phyloP scores from a whole-genome alignment of 2,329 filamentous ascomycete genomes.

The Aureobasidium sp. region DNA sequence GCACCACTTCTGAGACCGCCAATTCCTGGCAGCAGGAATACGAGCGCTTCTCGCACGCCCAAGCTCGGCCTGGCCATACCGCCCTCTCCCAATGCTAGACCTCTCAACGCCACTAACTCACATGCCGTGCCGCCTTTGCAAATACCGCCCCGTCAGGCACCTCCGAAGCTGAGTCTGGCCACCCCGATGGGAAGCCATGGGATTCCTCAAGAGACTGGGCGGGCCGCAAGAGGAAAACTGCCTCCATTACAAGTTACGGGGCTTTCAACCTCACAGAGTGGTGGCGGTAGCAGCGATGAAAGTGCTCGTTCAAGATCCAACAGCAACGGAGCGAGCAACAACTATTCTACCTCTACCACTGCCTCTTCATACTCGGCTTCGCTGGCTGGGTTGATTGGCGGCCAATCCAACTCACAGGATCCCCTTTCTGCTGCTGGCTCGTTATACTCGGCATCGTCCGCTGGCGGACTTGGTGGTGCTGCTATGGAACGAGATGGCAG shows the following conservation, averaged over 20 bases:
- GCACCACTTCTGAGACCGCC: slow-evolving; percentile 78
- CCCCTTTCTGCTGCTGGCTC: slow-evolving; percentile 84
- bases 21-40: slow-evolving; percentile 61
- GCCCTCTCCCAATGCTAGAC: slow-evolving; percentile 73
- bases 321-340: slow-evolving; percentile 72
- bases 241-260: slow-evolving; percentile 50
- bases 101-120: slow-evolving; percentile 46
- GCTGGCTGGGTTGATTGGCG: slow-evolving; percentile 62
- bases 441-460: slow-evolving; percentile 56
- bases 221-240: slow-evolving; percentile 43
- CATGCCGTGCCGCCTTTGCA: slow-evolving; percentile 28
- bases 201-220: slow-evolving; percentile 60
- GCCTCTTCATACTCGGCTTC: slow-evolving; percentile 73
- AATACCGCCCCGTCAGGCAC: slow-evolving; percentile 50
- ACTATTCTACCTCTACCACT: slow-evolving; percentile 74
- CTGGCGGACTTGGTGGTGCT: slow-evolving; percentile 53
- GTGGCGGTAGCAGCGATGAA: slow-evolving; percentile 63
- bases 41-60: slow-evolving; percentile 58
- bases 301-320: slow-evolving; percentile 77
- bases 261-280: slow-evolving; percentile 48
- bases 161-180: slow-evolving; percentile 75
- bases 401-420: slow-evolving; percentile 64
- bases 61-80: slow-evolving; percentile 86
- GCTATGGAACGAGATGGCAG: slow-evolving; percentile 77
- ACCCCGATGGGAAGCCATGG: slow-evolving; percentile 80